Conservation (phyloP, 768 basidiomycete species). For the Sarcomyxa edulis region DNA sequence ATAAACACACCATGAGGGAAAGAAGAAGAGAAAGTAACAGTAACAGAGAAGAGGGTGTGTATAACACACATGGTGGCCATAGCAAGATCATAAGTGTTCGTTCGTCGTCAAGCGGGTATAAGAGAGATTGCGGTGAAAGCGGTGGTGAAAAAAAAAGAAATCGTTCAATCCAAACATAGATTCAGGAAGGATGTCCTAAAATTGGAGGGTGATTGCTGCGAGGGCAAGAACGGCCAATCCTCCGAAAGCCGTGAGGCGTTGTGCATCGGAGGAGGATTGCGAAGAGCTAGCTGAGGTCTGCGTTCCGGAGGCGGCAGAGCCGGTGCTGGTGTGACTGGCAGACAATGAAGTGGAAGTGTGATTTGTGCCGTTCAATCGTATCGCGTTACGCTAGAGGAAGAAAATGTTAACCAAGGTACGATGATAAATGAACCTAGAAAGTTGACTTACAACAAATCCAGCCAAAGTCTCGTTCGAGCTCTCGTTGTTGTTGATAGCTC, state of each 20-base stretch:
- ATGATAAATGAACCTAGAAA: constrained; percentile 1
- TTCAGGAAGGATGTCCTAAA: too few relatives aligned
- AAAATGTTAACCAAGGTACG: neutral
- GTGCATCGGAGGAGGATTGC: neutral
- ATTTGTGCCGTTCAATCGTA: constrained; percentile 50
- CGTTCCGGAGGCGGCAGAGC: constrained; percentile 1
- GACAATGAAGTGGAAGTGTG: constrained; percentile 12
- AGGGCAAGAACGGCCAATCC: too few relatives aligned
- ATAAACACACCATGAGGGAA: neutral
- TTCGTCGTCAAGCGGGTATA: too few relatives aligned
- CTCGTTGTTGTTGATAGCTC: constrained; percentile 52
- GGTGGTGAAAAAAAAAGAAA: too few relatives aligned
- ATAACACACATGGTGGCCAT: neutral
- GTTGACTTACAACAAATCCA: constrained; percentile 38
- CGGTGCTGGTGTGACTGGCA: neutral
- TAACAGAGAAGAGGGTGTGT: neutral
- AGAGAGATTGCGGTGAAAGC: neutral
- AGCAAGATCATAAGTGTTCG: too few relatives aligned
- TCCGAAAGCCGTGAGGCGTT: too few relatives aligned
- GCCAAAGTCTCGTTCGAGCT: constrained; percentile 35
- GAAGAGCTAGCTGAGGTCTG: constrained; percentile 2
- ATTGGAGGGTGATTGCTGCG: too few relatives aligned
- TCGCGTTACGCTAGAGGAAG: constrained; percentile 45
- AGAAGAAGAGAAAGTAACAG: neutral
- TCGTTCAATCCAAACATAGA: too few relatives aligned